Evolutionary conservation across 1,284 basidiomycete genomes (phyloP).

Genomic region (Bjerkandera adusta): DNA sequence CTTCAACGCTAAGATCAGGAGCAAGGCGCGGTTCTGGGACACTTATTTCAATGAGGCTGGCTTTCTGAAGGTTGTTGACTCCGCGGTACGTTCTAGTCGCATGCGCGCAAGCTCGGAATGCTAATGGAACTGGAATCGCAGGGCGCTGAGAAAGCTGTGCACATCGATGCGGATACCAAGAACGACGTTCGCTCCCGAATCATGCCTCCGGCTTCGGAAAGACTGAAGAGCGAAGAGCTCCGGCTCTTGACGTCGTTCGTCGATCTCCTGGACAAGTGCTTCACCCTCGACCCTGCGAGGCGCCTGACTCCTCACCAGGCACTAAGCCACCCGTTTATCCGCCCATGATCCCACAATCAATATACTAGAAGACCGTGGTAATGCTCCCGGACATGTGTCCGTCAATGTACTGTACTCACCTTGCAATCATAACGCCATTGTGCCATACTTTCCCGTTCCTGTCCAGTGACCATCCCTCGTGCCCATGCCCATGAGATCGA

Average conservation of each 20-base stretch:
- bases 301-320: constrained; percentile 89
- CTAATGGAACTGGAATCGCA: constrained; percentile 32
- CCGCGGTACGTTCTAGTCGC: constrained; percentile 56
- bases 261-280: constrained; percentile 90
- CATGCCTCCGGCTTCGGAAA: constrained; percentile 75
- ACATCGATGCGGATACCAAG: too few relatives aligned
- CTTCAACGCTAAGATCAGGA: constrained; percentile 92
- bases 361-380: too few relatives aligned
- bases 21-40: constrained; percentile 89
- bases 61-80: too few relatives aligned
- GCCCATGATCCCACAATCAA: too few relatives aligned
- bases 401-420: too few relatives aligned
- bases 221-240: constrained; percentile 86
- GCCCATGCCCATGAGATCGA: too few relatives aligned
- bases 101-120: constrained; percentile 4
- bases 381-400: too few relatives aligned
- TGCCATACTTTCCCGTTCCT: too few relatives aligned
- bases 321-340: constrained; percentile 86
- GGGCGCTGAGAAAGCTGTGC: constrained; percentile 81
- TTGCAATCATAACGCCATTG: too few relatives aligned
- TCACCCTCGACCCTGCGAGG: constrained; percentile 87
- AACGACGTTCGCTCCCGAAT: constrained; percentile 82
- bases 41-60: constrained; percentile 94
- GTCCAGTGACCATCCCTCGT: too few relatives aligned
- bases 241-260: constrained; percentile 84